Conservation (phyloP, 169 alveolate species). For the Plasmodium gonderi region DNA sequence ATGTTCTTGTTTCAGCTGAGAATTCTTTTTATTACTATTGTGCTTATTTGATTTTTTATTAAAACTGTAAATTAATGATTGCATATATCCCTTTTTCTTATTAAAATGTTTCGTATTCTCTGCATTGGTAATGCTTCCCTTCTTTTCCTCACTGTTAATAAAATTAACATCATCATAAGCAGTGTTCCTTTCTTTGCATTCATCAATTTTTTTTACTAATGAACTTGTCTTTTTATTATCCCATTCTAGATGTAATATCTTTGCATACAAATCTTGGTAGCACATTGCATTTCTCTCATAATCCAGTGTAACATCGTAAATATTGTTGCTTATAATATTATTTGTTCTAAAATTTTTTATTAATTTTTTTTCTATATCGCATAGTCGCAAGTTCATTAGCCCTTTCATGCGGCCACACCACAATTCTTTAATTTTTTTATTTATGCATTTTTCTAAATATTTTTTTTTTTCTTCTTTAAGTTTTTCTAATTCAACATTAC, state of each 20-base stretch:
- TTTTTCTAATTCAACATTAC: constrained; percentile 48
- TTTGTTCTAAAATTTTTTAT: constrained; percentile 19
- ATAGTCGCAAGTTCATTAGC: constrained; percentile 38
- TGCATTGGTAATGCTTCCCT: neutral
- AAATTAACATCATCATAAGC: neutral
- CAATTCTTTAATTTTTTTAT: constrained; percentile 65
- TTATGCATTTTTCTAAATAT: constrained; percentile 61
- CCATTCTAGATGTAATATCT: neutral
- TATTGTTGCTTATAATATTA: constrained; percentile 18
- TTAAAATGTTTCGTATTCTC: constrained; percentile 2
- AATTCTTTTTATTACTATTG: neutral
- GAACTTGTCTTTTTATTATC: constrained; percentile 20
- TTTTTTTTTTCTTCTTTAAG: constrained; percentile 56
- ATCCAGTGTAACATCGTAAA: constrained; percentile 44
- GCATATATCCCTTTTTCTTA: constrained; percentile 54
- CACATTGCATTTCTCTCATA: constrained; percentile 64
- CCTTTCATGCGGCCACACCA: constrained; percentile 75
- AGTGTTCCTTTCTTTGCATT: constrained; percentile 8
- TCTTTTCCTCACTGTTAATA: neutral
- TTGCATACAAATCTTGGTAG: constrained; percentile 35
- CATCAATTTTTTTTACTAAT: constrained; percentile 12
- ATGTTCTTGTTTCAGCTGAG: neutral
- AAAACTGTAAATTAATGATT: constrained; percentile 61
- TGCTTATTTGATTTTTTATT: constrained; percentile 44
- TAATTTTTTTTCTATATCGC: constrained; percentile 50